Base-by-base conservation (phyloP, 441 rosid species). In the Pelargonium myrrhifolium region DNA sequence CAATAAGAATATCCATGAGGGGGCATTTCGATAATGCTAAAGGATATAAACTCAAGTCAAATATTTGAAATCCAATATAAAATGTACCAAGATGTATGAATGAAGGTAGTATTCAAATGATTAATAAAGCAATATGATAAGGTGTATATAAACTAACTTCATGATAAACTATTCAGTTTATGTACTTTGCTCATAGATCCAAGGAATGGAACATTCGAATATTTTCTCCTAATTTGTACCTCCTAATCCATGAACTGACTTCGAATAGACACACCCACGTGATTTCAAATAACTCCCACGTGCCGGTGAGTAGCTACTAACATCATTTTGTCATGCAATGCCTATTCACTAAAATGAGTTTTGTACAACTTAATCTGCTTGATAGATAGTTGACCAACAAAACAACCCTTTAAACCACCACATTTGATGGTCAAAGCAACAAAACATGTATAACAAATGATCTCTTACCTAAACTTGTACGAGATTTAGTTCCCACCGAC, bases 401-500 rank as follows among this genome's bases (percentile, higher is more conserved):
- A 67, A 20, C 55, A 60, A 45, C 28, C 28, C 28, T 24, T 24
- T 24, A 3, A 10, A n/a, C n/a, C n/a, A 10, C 10, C 51, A 45
- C 51, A 45, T 9, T 2, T 31, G 18, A 47, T 65, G 64, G 53
- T 35, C 70, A 45, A 56, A 58, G 62, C n/a, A 11, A 17, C 17
- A 49, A 31, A 47, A 62, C 14, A 26, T 40, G 22, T 9, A 14
- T 26, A 37, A 35, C 68, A 12, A 47, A 12, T 14, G n/a, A 11
- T 14, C 53, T 47, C 3, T 14, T 1, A 47, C 14, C 15, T 11
- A 11, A 47, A 47, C 12, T 47, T 47, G 14, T 10, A 24, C 3
- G 28, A 24, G 18, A 64, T 65, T 63, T 37, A 12, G 8, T 17
- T 51, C 59, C 72, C 37, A 45, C 74, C 71, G 37, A 65, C 76